Percentiles rank a stretch among this genome's conserved stretches.
Evolutionary conservation across 768 basidiomycete species (phyloP).

Genomic region (Psilocybe cyanescens): DNA sequence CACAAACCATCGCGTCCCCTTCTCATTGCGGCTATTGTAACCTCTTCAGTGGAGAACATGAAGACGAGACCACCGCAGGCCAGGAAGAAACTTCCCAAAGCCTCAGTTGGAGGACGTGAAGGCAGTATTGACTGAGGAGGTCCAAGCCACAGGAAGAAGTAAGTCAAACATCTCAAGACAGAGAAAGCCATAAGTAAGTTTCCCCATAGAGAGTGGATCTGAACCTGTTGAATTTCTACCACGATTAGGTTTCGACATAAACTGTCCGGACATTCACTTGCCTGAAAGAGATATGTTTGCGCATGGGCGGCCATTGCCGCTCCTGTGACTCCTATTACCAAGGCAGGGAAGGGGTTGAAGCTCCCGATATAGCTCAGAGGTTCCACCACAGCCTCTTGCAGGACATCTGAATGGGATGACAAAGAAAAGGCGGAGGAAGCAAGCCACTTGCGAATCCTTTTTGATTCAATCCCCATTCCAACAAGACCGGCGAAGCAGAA

Average conservation of each 20-base stretch:
- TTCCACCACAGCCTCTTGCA: constrained; percentile 55
- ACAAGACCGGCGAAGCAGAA: constrained; percentile 93
- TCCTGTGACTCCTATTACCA: constrained; percentile 93
- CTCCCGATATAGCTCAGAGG: constrained; percentile 75
- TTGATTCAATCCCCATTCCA: constrained; percentile 92
- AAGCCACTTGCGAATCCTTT: constrained; percentile 72
- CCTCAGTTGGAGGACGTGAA: constrained; percentile 92
- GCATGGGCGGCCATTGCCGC: constrained; percentile 92
- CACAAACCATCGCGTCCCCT: constrained; percentile 78
- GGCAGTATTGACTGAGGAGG: constrained; percentile 87
- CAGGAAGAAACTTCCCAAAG: constrained; percentile 84
- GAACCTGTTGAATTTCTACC: constrained; percentile 54
- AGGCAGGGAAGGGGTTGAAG: constrained; percentile 92
- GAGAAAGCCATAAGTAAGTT: constrained; percentile 80
- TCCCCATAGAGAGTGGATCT: constrained; percentile 93
- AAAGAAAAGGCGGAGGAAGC: constrained; percentile 54
- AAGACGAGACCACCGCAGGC: constrained; percentile 89
- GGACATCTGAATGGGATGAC: constrained; percentile 22
- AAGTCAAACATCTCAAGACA: constrained; percentile 83
- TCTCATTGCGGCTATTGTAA: constrained; percentile 91
- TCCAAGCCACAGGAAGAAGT: constrained; percentile 91
- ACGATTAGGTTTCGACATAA: neutral
- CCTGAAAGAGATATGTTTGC: constrained; percentile 91
- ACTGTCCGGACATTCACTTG: constrained; percentile 23
- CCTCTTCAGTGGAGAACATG: constrained; percentile 88